These are phyloP conservation scores for Wickerhamiella brachini DNA, from an alignment of 805 yeast genomes.

Conservation along the genomic window DNA sequence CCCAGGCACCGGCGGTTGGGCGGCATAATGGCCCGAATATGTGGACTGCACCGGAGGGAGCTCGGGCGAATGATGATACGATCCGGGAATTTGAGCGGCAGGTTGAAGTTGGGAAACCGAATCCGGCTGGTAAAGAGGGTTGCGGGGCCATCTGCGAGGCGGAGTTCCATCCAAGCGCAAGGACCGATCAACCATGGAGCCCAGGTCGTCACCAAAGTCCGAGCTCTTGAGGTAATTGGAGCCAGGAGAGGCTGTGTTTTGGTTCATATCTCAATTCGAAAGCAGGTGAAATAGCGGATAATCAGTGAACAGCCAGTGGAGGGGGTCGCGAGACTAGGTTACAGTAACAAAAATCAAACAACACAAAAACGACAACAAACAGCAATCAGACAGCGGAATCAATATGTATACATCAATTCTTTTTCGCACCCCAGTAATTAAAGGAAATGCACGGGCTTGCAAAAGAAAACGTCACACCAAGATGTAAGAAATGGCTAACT, in stretches of 20 bases:
- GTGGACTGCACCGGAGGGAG: background rate
- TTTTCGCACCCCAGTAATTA: background rate
- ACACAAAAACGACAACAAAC: background rate
- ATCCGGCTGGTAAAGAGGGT: background rate
- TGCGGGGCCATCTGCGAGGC: conserved; percentile 9
- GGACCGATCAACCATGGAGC: conserved; percentile 13
- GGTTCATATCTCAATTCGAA: background rate
- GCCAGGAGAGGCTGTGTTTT: background rate
- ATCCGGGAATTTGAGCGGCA: background rate
- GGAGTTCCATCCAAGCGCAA: conserved; percentile 9
- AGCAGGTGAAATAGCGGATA: background rate
- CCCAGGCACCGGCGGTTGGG: background rate
- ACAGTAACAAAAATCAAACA: background rate
- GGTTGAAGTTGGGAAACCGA: background rate
- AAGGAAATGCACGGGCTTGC: background rate
- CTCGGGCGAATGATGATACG: background rate
- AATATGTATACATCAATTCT: background rate
- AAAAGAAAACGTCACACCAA: background rate
- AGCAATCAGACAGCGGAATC: background rate
- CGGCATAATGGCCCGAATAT: background rate
- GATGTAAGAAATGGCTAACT: background rate
- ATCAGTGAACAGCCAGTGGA: background rate
- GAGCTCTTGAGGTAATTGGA: background rate
- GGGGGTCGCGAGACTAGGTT: background rate
- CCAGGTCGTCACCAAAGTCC: conserved; percentile 11